Base-by-base conservation (phyloP, 371 early-diverging fungal species). In the Zancudomyces culisetae region DNA sequence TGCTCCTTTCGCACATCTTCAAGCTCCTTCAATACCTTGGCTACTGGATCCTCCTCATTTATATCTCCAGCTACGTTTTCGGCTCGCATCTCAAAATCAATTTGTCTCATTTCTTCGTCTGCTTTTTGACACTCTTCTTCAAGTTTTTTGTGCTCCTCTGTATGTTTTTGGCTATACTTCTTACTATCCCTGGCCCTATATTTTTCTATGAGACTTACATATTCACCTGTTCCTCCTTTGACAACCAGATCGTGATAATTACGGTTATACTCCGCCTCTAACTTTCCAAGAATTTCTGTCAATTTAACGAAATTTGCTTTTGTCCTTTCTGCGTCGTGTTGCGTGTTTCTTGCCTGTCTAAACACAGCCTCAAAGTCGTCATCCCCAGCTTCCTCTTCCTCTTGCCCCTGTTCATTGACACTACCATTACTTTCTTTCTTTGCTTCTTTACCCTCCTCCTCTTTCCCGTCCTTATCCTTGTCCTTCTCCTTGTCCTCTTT, bases 241-340 rank as follows among this genome's bases (percentile, higher is more conserved):
- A 86, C 83, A n/a, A 81, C 82, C 69, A 81, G 62, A 53, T 86
- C 87, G 51, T 86, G 81, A 54, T 73, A 84, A 58, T 86, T 84
- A 35, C 76, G 75, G 61, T 86, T 82, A 56, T 83, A 79, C 26
- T 76, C 74, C 0, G 69, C 64, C 53, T 81, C 77, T 60, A 86
- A 68, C 19, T 73, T 73, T 1, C 65, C 63, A 42, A 85, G 53
- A 29, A 60, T 3, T 4, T 26, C 42, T 3, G 39, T 21, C n/a
- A n/a, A n/a, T n/a, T n/a, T n/a, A n/a, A n/a, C n/a, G n/a, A n/a
- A n/a, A 20, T 48, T 27, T 10, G 2, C 48, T n/a, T 48, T 27
- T 23, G 48, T n/a, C 13, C 6, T 27, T 27, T 26, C 26, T n/a
- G 26, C 29, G 23, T 23, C 45, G 6, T 6, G 6, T 18, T 45